Conservation (phyloP, 176 grass and related monocot species). For the Guadua angustifolia region DNA sequence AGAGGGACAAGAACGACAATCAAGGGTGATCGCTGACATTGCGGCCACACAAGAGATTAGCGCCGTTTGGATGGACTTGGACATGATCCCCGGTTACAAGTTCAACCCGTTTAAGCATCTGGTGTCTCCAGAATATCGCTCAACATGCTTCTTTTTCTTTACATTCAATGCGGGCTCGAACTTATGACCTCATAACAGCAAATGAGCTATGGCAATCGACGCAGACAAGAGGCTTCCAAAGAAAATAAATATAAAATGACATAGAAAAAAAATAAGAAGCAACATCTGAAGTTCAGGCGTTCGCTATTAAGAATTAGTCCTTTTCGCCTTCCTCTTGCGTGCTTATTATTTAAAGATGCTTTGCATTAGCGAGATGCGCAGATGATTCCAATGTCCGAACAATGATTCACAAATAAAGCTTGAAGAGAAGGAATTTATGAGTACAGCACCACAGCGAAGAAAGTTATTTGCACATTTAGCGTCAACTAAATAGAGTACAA, state of each 20-base stretch:
- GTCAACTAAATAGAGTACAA: slow-evolving; percentile 24
- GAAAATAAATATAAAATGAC: background rate
- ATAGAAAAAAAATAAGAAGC: background rate
- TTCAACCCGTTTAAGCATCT: background rate
- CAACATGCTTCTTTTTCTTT: background rate
- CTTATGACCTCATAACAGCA: background rate
- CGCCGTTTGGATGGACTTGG: no score
- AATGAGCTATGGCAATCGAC: background rate
- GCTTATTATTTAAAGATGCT: background rate
- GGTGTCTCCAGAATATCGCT: background rate
- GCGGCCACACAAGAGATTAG: no score
- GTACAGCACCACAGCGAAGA: background rate
- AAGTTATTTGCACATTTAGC: slow-evolving; percentile 18
- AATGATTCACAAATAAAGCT: background rate
- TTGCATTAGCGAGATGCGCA: background rate
- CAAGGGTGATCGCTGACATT: no score
- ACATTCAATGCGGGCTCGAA: background rate
- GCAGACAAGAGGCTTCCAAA: background rate
- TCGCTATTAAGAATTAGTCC: no score
- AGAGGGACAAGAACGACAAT: no score
- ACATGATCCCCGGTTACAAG: no score
- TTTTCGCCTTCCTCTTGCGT: background rate
- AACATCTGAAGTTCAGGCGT: background rate
- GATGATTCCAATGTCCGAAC: background rate
- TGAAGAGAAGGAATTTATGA: background rate